Conservation (phyloP, 108 stramenopile genomes). For the Fragilariopsis cylindrus region DNA sequence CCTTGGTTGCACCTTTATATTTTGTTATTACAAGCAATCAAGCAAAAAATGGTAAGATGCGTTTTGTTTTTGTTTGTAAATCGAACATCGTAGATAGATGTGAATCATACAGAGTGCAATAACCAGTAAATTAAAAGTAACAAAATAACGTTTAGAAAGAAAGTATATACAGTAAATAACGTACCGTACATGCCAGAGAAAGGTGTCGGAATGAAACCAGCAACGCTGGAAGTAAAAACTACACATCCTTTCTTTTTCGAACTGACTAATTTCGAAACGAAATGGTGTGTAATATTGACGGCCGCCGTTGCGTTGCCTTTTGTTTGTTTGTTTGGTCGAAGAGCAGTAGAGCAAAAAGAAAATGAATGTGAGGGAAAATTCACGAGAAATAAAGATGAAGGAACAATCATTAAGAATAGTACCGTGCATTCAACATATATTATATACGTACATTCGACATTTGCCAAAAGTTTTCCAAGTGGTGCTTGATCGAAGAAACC, state of each 20-base stretch:
- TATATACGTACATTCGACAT: slow-evolving; percentile 76
- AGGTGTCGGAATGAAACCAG: slow-evolving; percentile 97
- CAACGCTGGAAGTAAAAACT: slow-evolving; percentile 96
- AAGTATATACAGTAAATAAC: too few species aligned
- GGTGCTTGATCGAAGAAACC: slow-evolving; percentile 97
- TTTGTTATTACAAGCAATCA: neutral
- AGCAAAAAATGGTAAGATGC: neutral
- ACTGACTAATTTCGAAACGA: slow-evolving; percentile 69
- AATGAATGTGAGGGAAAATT: neutral
- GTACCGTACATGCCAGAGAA: slow-evolving; percentile 96
- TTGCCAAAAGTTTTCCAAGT: slow-evolving; percentile 85
- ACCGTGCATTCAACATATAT: too few species aligned
- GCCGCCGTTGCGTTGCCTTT: slow-evolving; percentile 92
- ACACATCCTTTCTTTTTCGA: slow-evolving; percentile 88
- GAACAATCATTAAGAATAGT: too few species aligned
- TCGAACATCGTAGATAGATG: neutral
- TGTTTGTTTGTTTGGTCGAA: neutral
- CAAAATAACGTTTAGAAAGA: too few species aligned
- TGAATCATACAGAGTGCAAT: too few species aligned
- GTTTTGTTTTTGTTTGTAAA: too few species aligned
- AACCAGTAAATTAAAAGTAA: too few species aligned
- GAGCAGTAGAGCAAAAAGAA: neutral
- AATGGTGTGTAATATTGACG: slow-evolving; percentile 95
- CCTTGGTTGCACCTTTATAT: slow-evolving; percentile 83
- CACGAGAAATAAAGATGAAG: neutral